Base-by-base conservation (phyloP, 2,329 filamentous ascomycete species). In the Fusarium concolor region DNA sequence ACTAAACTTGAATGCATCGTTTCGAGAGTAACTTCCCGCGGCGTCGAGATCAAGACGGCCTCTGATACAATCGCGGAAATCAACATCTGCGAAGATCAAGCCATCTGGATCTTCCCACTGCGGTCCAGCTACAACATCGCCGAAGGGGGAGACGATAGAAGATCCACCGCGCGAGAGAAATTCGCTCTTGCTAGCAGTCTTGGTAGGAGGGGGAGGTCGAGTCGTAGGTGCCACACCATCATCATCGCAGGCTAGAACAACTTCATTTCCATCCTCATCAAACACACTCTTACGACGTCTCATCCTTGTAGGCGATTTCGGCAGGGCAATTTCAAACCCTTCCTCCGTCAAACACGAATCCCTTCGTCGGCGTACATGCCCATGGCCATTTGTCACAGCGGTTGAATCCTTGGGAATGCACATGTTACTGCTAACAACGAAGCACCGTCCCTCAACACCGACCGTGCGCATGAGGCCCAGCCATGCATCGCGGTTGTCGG, bases 381-480 rank as follows among this genome's bases (percentile, higher is more conserved):
- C 28, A 7, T 45, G 53, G 6, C 66, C 57, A 24, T 44, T 63
- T 33, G 49, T 54, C 38, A 24, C 45, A 9, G 44, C 5, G 17
- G 20, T 24, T 3, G 22, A 9, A 1, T 6, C 28, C 41, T 74
- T 76, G 0, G 84, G 86, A 5, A 92, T 86, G 75, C 91, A 94
- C 83, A 96, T 94, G 77, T 97, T 97, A 43, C 92, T 89, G 74
- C 89, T 93, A 5, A 97, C 81, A 18, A 97, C 94, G 71, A 96
- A 94, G 71, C 92, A 92, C 20, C 94, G 85, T 0, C 94, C 92
- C 78, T 98, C 95, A 53, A 88, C 85, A 4, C 89, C 94, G 9
- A 96, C 84, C 0, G 94, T 97, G 51, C 90, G 86, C 89, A 97
- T 91, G n/a, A 96, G 82, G 0, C 88, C 81, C 24, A 92, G 79